These are phyloP conservation scores for Fusarium sp. DNA, from an alignment of 2,329 filamentous ascomycete species.

Conservation along the genomic window DNA sequence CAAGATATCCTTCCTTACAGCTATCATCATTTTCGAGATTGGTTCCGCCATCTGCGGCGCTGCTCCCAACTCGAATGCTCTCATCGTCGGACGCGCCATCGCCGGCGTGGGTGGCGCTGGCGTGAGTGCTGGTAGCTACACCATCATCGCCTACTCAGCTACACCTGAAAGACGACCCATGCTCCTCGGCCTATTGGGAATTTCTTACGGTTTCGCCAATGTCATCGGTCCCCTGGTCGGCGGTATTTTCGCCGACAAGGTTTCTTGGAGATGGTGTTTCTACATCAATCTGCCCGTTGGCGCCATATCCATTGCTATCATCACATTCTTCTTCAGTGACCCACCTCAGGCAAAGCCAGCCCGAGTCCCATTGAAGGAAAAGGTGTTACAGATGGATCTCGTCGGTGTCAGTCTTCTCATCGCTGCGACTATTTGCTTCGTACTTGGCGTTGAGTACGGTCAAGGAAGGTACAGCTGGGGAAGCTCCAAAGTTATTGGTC, in stretches of 20 bases:
- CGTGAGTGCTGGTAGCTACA: slow-evolving; percentile 49
- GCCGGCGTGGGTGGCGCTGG: slow-evolving; percentile 52
- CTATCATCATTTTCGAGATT: slow-evolving; percentile 42
- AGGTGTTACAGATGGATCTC: slow-evolving; percentile 60
- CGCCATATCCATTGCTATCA: slow-evolving; percentile 46
- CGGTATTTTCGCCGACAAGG: slow-evolving; percentile 22
- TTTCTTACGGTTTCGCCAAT: slow-evolving; percentile 56
- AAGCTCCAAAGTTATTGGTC: slow-evolving; percentile 52
- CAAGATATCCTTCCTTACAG: slow-evolving; percentile 43
- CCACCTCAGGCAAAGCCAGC: slow-evolving; percentile 49
- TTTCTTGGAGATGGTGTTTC: slow-evolving; percentile 37
- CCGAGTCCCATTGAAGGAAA: slow-evolving; percentile 45
- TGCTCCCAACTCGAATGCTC: slow-evolving; percentile 46
- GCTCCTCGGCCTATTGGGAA: slow-evolving; percentile 48
- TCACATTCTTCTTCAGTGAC: slow-evolving; percentile 53
- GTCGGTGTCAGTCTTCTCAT: slow-evolving; percentile 57
- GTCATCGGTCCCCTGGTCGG: slow-evolving; percentile 35
- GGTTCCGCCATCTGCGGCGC: slow-evolving; percentile 42
- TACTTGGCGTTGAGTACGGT: slow-evolving; percentile 59
- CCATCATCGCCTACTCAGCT: slow-evolving; percentile 23
- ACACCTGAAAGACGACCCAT: slow-evolving; percentile 25
- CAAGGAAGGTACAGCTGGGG: slow-evolving; percentile 53
- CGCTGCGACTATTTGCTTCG: slow-evolving; percentile 53
- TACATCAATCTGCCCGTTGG: slow-evolving; percentile 45
- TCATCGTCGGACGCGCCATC: slow-evolving; percentile 54